These are phyloP conservation scores for Colletotrichum shisoi DNA, from an alignment of 2,329 filamentous ascomycete species.

Conservation along the genomic window DNA sequence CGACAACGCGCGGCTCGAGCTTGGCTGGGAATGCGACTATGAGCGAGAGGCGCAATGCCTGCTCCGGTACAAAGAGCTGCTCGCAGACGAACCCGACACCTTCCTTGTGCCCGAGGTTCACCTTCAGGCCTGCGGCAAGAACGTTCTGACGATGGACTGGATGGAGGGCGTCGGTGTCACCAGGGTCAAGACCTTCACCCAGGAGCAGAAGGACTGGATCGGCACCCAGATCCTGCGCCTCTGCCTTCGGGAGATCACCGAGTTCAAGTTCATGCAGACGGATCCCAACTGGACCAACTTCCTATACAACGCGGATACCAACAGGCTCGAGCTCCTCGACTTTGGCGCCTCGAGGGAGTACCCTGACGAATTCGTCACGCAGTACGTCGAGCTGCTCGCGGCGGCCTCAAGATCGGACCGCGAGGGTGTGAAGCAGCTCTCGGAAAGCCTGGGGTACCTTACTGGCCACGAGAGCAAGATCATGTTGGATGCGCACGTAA, in stretches of 20 bases:
- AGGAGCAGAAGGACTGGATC: conserved; percentile 92
- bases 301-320: conserved; percentile 77
- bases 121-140: conserved; percentile 78
- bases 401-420: conserved; percentile 79
- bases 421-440: conserved; percentile 69
- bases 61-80: conserved; percentile 75
- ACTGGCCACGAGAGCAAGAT: conserved; percentile 84
- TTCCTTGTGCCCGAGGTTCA: conserved; percentile 85
- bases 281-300: conserved; percentile 99
- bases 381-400: conserved; percentile 80
- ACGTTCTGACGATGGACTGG: conserved; percentile 92
- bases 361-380: conserved; percentile 77
- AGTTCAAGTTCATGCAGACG: conserved; percentile 98
- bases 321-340: conserved; percentile 88
- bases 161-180: conserved; percentile 89
- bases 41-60: conserved; percentile 84
- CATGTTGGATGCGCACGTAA: conserved; percentile 92
- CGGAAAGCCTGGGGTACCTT: conserved; percentile 83
- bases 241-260: conserved; percentile 89
- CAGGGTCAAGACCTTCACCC: conserved; percentile 75
- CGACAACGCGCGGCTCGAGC: conserved; percentile 87
- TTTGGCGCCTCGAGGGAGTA: conserved; percentile 93
- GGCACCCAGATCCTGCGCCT: conserved; percentile 91
- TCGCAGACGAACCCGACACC: conserved; percentile 74
- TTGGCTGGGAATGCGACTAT: conserved; percentile 98